These are phyloP conservation scores for Rhododendron williamsianum DNA, from an alignment of 148 eudicot species.

Conservation along the genomic window DNA sequence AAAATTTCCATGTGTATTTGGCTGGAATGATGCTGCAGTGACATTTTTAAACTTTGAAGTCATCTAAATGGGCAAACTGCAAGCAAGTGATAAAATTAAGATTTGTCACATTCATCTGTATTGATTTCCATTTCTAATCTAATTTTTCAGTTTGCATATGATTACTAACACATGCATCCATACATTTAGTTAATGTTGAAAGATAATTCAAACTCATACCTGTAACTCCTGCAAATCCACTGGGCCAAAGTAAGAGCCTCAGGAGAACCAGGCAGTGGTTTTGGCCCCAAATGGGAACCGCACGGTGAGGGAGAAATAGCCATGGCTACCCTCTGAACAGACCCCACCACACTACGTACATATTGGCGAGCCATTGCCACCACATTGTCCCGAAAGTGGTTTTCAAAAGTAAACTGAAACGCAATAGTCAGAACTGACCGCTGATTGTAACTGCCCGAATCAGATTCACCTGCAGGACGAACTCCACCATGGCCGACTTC, in stretches of 20 bases:
- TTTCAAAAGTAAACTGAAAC: slow-evolving; percentile 58
- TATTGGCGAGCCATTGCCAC: slow-evolving; percentile 67
- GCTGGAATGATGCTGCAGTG: neutral
- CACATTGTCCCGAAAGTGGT: slow-evolving; percentile 41
- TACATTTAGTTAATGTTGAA: neutral
- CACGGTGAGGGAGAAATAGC: slow-evolving; percentile 46
- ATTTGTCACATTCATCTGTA: neutral
- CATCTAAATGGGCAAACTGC: neutral
- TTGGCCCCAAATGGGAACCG: slow-evolving; percentile 27
- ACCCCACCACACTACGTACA: slow-evolving; percentile 52
- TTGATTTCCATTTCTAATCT: neutral
- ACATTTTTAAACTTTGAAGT: neutral
- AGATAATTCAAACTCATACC: slow-evolving; percentile 21
- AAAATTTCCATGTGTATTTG: neutral
- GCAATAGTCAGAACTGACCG: slow-evolving; percentile 57
- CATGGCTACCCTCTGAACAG: slow-evolving; percentile 63
- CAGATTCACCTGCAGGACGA: slow-evolving; percentile 29
- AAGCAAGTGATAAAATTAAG: neutral
- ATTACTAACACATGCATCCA: neutral
- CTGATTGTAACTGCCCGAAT: slow-evolving; percentile 25
- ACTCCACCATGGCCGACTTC: slow-evolving; percentile 35
- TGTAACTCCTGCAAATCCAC: slow-evolving; percentile 56
- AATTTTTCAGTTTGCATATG: neutral
- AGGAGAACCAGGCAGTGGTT: slow-evolving; percentile 44
- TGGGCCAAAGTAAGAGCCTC: slow-evolving; percentile 55